Percentiles rank a stretch among this genome's conserved stretches.
Evolutionary conservation across 352 stramenopile genomes (phyloP).

Genomic region (Globisporangium radiosum): DNA sequence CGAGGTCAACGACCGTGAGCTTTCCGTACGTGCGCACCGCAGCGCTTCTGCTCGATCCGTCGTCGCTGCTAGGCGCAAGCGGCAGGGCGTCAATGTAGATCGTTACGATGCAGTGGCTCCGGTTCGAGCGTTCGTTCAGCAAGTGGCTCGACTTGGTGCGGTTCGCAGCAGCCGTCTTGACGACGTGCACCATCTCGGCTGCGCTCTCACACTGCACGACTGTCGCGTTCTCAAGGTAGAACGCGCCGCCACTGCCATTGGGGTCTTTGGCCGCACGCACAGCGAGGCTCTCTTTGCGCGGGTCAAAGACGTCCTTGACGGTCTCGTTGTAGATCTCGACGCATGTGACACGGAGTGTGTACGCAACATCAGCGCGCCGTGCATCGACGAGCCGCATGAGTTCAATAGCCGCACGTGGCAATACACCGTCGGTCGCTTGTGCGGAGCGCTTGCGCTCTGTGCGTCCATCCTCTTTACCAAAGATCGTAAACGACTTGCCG

Average conservation of each 20-base stretch:
- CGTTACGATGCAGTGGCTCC: constrained; percentile 71
- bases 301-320: constrained; percentile 58
- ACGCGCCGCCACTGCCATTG: constrained; percentile 19
- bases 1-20: constrained; percentile 69
- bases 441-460: constrained; percentile 21
- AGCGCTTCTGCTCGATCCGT: background rate
- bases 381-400: constrained; percentile 48
- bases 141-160: constrained; percentile 63
- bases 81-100: constrained; percentile 69
- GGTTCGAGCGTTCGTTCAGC: constrained; percentile 65
- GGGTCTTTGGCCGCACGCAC: constrained; percentile 52
- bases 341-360: constrained; percentile 58
- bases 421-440: constrained; percentile 36
- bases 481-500: constrained; percentile 74
- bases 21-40: constrained; percentile 58
- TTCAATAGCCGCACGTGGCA: constrained; percentile 38
- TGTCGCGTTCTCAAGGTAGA: constrained; percentile 69
- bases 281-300: constrained; percentile 42
- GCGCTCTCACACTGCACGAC: constrained; percentile 52
- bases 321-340: constrained; percentile 80
- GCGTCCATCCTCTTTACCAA: constrained; percentile 43
- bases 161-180: constrained; percentile 52
- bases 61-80: constrained; percentile 1
- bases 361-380: constrained; percentile 31
- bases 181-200: constrained; percentile 53